These are phyloP conservation scores for Cystobasidium ongulense DNA, from an alignment of 768 basidiomycete species.

Conservation along the genomic window DNA sequence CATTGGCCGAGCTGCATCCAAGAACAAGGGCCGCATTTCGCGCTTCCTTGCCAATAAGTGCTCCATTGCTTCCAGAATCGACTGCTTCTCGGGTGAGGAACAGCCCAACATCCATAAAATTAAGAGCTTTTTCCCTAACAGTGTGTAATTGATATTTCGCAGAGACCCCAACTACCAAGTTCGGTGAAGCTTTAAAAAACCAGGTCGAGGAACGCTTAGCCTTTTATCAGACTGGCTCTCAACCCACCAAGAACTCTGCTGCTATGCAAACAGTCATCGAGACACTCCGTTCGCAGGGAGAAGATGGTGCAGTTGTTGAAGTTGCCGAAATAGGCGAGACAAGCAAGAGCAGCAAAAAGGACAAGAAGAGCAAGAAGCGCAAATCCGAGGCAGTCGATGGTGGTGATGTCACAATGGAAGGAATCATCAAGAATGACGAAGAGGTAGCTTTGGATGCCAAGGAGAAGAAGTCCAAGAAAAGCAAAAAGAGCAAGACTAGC, in stretches of 20 bases:
- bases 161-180: slow-evolving; percentile 69
- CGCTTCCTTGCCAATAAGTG: slow-evolving; percentile 99
- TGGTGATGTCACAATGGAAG: slow-evolving; percentile 14
- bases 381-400: slow-evolving; percentile 51
- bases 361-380: slow-evolving; percentile 60
- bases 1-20: slow-evolving; percentile 87
- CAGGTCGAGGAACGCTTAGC: slow-evolving; percentile 92
- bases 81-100: slow-evolving; percentile 78
- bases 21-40: slow-evolving; percentile 94
- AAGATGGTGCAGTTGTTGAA: slow-evolving; percentile 60
- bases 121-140: background rate
- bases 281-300: slow-evolving; percentile 46
- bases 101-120: slow-evolving; percentile 41
- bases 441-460: slow-evolving; percentile 40
- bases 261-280: slow-evolving; percentile 71
- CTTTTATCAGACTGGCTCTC: slow-evolving; percentile 86
- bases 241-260: slow-evolving; percentile 78
- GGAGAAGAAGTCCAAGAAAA: slow-evolving; percentile 33
- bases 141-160: background rate
- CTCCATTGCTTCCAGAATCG: slow-evolving; percentile 91
- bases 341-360: slow-evolving; percentile 40
- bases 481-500: slow-evolving; percentile 32
- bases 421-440: slow-evolving; percentile 30
- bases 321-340: slow-evolving; percentile 51
- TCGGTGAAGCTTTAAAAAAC: slow-evolving; percentile 81